Conservation (phyloP, 2,329 filamentous ascomycete species). For the Penicillium brevicompactum region DNA sequence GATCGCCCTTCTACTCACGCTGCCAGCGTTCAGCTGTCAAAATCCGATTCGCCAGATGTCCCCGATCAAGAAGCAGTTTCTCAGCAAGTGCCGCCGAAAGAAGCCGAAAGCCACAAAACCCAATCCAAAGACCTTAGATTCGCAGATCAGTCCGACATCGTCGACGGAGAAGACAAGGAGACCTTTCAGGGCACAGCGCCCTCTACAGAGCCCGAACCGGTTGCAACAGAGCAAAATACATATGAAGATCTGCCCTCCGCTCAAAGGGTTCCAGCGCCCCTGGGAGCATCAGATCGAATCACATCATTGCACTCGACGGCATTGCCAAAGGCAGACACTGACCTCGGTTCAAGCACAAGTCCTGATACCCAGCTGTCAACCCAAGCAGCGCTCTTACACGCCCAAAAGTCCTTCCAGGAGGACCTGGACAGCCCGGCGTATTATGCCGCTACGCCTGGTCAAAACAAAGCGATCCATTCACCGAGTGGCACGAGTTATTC, state of each 20-base stretch:
- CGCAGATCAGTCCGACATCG: slow-evolving; percentile 14
- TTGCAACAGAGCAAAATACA: slow-evolving; percentile 25
- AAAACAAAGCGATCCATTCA: slow-evolving; percentile 14
- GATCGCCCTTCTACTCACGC: background rate
- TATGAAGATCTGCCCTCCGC: slow-evolving; percentile 40
- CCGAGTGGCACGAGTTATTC: slow-evolving; percentile 15
- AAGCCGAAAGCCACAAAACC: background rate
- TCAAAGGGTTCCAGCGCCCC: slow-evolving; percentile 35
- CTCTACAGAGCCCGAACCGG: slow-evolving; percentile 14
- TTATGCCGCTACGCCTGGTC: slow-evolving; percentile 14
- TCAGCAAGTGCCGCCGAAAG: background rate
- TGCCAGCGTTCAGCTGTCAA: background rate
- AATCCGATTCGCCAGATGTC: background rate
- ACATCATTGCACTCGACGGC: slow-evolving; percentile 44
- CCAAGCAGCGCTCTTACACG: slow-evolving; percentile 42
- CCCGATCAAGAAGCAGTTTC: background rate
- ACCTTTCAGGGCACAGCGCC: slow-evolving; percentile 6
- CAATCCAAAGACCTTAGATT: slow-evolving; percentile 19
- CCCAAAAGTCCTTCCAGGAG: slow-evolving; percentile 43
- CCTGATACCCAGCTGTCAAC: slow-evolving; percentile 41
- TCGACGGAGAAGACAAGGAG: slow-evolving; percentile 3
- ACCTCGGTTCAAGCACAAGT: slow-evolving; percentile 22
- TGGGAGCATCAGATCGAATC: slow-evolving; percentile 32
- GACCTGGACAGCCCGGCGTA: slow-evolving; percentile 36
- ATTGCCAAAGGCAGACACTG: slow-evolving; percentile 28